A percentile compares a stretch with the other conserved stretches of the same genome.
phyloP scores from a whole-genome alignment of 441 rosid species.

The Lepidium campestre region DNA sequence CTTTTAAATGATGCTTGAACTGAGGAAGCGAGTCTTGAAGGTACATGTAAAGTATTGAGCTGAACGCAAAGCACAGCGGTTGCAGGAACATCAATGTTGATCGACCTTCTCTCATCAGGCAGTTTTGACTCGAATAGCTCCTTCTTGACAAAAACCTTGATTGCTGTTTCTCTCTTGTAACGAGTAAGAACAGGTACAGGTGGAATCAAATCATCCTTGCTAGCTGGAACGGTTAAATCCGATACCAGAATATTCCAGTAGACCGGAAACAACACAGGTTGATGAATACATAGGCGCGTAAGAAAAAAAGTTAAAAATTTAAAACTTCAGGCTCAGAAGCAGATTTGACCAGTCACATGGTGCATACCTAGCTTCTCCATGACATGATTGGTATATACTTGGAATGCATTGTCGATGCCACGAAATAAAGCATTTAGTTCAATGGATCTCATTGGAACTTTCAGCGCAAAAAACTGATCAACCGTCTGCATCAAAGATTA shows the following conservation, averaged over 20 bases:
- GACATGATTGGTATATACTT: slow-evolving; percentile 79
- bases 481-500: slow-evolving; percentile 76
- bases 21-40: slow-evolving; percentile 32
- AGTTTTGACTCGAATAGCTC: slow-evolving; percentile 80
- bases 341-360: not conserved
- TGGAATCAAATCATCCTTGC: slow-evolving; percentile 89
- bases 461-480: slow-evolving; percentile 84
- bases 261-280: slow-evolving; percentile 7
- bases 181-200: slow-evolving; percentile 95
- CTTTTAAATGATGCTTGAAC: slow-evolving; percentile 3
- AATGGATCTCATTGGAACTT: slow-evolving; percentile 84
- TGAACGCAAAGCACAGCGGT: slow-evolving; percentile 82
- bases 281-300: not conserved
- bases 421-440: slow-evolving; percentile 75
- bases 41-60: slow-evolving; percentile 86
- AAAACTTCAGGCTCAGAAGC: slow-evolving; percentile 1
- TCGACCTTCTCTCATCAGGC: slow-evolving; percentile 68
- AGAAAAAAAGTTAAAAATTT: not conserved
- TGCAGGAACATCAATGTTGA: slow-evolving; percentile 52
- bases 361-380: slow-evolving; percentile 66
- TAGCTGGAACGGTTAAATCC: slow-evolving; percentile 56
- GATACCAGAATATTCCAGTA: slow-evolving; percentile 22
- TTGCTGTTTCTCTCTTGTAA: slow-evolving; percentile 80
- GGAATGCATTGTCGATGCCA: slow-evolving; percentile 94
- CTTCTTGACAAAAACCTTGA: slow-evolving; percentile 94